Base-by-base conservation (phyloP, 2,329 filamentous ascomycete species). In the Curvularia eragrostidis region DNA sequence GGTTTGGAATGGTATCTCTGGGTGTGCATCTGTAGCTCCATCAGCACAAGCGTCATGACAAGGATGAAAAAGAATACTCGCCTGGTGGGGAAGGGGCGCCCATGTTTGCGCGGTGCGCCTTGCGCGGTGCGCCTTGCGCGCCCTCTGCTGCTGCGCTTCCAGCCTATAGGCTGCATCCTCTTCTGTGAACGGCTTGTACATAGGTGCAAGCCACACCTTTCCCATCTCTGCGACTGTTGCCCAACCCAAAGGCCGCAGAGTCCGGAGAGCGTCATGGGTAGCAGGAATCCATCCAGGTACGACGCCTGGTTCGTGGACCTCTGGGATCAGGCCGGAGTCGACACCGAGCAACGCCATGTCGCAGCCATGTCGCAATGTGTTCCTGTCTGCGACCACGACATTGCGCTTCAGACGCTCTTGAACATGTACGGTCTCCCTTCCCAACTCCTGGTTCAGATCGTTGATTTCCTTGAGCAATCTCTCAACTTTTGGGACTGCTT, bases 151-250 rank as follows among this genome's bases (percentile, higher is more conserved):
- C 13, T 48, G 19, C 1, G 46, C 46, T 28, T 52, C 12, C 6
- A 61, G 10, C 2, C 50, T 41, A 1, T 10, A 18, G 23, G 9
- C 57, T 2, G 53, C 56, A 10, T 62, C 50, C 6, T 62, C 50
- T 24, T 62, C 53, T 3, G 53, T 52, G 12, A 59, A 52, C 1
- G 59, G 49, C 49, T 56, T 50, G 23, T 49, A 54, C 30, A 56
- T 48, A 3, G 46, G 54, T 13, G 47, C 34, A 21, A 59, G 36
- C 39, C 46, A 62, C 1, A 56, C 56, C n/a, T 56, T 62, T 0
- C 28, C 48, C 3, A 46, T 7, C 13, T 39, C 23, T 4, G 10
- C 19, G 2, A 59, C n/a, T 1, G 50, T 52, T 2, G 28, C 7
- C 49, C 52, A 56, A 5, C 41, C 53, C 1, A 49, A 12, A 5